A percentile compares a stretch with the other conserved stretches of the same genome.
These are phyloP conservation scores for Yamadazyma akitaensis DNA, from an alignment of 805 yeast species.

Conservation along the genomic window DNA sequence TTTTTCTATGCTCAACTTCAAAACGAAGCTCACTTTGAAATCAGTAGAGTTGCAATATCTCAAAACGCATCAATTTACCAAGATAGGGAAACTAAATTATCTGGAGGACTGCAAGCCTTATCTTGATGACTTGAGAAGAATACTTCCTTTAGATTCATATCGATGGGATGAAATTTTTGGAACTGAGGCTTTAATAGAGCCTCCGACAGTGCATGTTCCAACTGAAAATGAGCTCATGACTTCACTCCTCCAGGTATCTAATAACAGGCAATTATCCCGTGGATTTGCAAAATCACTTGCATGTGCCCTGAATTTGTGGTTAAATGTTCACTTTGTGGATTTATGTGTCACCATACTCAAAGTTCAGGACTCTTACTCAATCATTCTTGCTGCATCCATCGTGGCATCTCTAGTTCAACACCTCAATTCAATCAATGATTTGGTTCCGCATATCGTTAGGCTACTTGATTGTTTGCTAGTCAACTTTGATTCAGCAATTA, in stretches of 20 bases:
- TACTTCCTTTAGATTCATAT: not conserved
- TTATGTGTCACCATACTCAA: not conserved
- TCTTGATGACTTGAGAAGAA: not conserved
- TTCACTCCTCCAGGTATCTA: not conserved
- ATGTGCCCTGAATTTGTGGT: not conserved
- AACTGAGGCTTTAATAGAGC: not conserved
- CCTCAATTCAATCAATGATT: not conserved
- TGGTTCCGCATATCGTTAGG: not conserved
- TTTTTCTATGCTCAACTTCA: not conserved
- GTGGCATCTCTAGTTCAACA: not conserved
- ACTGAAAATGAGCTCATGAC: not conserved
- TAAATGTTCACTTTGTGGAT: not conserved
- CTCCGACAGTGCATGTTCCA: not conserved
- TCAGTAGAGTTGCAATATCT: constrained; percentile 4
- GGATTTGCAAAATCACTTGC: too few relatives aligned
- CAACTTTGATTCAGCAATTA: not conserved
- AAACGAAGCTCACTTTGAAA: not conserved
- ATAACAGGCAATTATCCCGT: not conserved
- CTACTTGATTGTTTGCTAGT: not conserved
- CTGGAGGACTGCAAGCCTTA: not conserved
- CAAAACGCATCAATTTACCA: not conserved
- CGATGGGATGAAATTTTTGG: not conserved
- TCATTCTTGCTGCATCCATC: not conserved
- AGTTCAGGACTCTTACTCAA: not conserved
- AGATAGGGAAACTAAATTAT: not conserved